Conservation (phyloP, 768 basidiomycete genomes). For the Boletus pseudopeckii region DNA sequence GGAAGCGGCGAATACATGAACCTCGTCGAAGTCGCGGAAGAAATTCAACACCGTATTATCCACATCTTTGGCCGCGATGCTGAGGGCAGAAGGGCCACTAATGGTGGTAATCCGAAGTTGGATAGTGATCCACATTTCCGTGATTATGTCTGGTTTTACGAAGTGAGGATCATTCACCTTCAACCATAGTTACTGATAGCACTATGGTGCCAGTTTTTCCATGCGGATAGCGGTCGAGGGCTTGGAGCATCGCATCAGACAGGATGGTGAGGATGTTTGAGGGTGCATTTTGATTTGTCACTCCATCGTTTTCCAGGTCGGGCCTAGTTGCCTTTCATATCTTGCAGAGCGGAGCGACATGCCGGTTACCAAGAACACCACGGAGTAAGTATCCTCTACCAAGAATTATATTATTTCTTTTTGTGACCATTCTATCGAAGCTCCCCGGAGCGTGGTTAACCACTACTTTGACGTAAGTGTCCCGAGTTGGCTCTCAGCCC, state of each 20-base stretch:
- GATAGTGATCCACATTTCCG: slow-evolving; percentile 94
- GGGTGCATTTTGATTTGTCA: neutral
- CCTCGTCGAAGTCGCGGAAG: slow-evolving; percentile 89
- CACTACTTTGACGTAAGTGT: slow-evolving; percentile 90
- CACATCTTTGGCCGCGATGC: slow-evolving; percentile 95
- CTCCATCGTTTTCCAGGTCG: slow-evolving; percentile 47
- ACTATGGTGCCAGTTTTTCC: slow-evolving; percentile 69
- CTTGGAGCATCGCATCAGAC: slow-evolving; percentile 98
- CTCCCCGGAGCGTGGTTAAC: slow-evolving; percentile 79
- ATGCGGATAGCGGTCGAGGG: slow-evolving; percentile 88
- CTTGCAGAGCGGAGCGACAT: slow-evolving; percentile 83
- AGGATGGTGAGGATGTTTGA: slow-evolving; percentile 64
- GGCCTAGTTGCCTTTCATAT: slow-evolving; percentile 90
- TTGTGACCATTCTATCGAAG: slow-evolving; percentile 37
- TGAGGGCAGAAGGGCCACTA: slow-evolving; percentile 83
- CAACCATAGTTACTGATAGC: neutral
- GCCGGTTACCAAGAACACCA: slow-evolving; percentile 91
- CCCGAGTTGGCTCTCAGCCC: neutral
- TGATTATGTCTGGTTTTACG: slow-evolving; percentile 96
- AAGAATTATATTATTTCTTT: neutral
- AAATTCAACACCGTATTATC: slow-evolving; percentile 98
- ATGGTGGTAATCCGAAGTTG: slow-evolving; percentile 84
- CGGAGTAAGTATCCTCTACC: slow-evolving; percentile 57
- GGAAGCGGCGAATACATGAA: slow-evolving; percentile 98
- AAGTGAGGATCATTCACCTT: slow-evolving; percentile 45